Evolutionary conservation across 345 rosid species (phyloP).

Genomic region (Linum trigynum): DNA sequence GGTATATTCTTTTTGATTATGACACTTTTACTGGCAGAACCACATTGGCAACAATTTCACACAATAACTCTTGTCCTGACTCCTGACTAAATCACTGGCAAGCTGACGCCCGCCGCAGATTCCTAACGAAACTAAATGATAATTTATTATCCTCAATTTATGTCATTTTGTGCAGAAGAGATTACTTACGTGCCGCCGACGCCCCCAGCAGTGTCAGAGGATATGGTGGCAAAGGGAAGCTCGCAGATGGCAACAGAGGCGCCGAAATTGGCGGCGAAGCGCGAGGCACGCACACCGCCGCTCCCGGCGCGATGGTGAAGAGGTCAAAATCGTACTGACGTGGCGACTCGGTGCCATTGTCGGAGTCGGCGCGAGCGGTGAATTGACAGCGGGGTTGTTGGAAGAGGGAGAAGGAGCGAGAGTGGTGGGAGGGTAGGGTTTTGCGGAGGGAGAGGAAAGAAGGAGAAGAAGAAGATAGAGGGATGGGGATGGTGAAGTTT

Average conservation of each 20-base stretch:
- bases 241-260: conserved; percentile 91
- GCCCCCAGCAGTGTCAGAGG: conserved; percentile 88
- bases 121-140: background rate
- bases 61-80: background rate
- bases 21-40: background rate
- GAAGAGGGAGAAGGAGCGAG: conserved; percentile 17
- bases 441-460: conserved; percentile 23
- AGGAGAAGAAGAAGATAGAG: conserved; percentile 17
- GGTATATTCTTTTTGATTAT: too few relatives aligned
- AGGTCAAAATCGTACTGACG: conserved; percentile 79
- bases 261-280: conserved; percentile 77
- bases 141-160: background rate
- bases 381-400: conserved; percentile 25
- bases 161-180: background rate
- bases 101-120: background rate
- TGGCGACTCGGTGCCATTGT: conserved; percentile 49
- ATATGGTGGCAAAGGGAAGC: conserved; percentile 81
- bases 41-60: background rate
- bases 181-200: conserved; percentile 88
- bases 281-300: conserved; percentile 95
- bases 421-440: conserved; percentile 25
- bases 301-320: conserved; percentile 92
- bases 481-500: conserved; percentile 26
- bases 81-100: background rate
- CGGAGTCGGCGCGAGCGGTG: conserved; percentile 39